Percentiles rank a stretch among this genome's conserved stretches.
These are phyloP conservation scores for Russula ochroleuca DNA, from an alignment of 768 basidiomycete species.

Conservation along the genomic window DNA sequence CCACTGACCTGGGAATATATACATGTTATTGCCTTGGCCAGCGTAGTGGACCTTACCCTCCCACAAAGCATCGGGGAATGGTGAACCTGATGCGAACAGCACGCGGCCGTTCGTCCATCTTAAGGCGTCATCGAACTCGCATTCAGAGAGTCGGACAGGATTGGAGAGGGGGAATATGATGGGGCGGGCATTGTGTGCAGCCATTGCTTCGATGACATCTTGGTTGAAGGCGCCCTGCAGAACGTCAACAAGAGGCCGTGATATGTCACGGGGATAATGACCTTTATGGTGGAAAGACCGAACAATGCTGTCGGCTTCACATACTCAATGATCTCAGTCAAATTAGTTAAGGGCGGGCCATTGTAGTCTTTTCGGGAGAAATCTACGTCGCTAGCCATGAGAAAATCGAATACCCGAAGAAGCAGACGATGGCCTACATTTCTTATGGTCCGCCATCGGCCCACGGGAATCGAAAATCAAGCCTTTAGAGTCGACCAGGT, in stretches of 20 bases:
- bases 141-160: slow-evolving; percentile 77
- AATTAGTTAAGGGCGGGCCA: slow-evolving; percentile 68
- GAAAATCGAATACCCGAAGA: not conserved
- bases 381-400: slow-evolving; percentile 40
- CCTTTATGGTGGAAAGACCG: slow-evolving; percentile 82
- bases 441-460: slow-evolving; percentile 74
- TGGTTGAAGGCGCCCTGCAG: slow-evolving; percentile 66
- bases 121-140: slow-evolving; percentile 73
- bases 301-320: slow-evolving; percentile 87
- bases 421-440: slow-evolving; percentile 45
- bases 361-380: slow-evolving; percentile 80
- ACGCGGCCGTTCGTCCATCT: slow-evolving; percentile 65
- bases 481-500: slow-evolving; percentile 83
- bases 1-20: slow-evolving; percentile 62
- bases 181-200: slow-evolving; percentile 70
- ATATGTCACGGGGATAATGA: slow-evolving; percentile 27
- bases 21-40: slow-evolving; percentile 96
- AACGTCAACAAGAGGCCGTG: not conserved
- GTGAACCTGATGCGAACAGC: slow-evolving; percentile 85
- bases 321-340: slow-evolving; percentile 72
- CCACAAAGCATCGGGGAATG: slow-evolving; percentile 64
- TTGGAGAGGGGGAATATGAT: slow-evolving; percentile 94
- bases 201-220: slow-evolving; percentile 70
- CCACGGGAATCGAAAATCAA: slow-evolving; percentile 75
- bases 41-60: slow-evolving; percentile 58